phyloP scores from a whole-genome alignment of 2,329 filamentous ascomycete genomes.

The Penicillium sp. region DNA sequence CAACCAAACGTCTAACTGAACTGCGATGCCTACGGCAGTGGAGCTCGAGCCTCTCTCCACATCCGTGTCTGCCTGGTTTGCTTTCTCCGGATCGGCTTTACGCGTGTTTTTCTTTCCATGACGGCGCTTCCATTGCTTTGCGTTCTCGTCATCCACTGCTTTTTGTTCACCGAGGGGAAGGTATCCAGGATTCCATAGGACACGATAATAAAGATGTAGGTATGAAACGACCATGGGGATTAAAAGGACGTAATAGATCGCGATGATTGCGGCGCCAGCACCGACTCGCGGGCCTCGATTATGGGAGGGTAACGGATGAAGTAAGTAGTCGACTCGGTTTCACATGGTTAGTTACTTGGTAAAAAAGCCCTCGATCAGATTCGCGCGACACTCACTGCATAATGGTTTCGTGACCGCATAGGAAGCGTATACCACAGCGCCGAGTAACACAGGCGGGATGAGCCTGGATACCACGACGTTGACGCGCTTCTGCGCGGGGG shows the following conservation, averaged over 20 bases:
- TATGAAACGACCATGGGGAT: slow-evolving; percentile 66
- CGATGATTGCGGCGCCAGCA: slow-evolving; percentile 66
- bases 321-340: slow-evolving; percentile 66
- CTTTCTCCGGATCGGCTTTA: slow-evolving; percentile 27
- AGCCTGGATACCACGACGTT: slow-evolving; percentile 62
- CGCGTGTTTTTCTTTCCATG: slow-evolving; percentile 24
- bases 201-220: slow-evolving; percentile 65
- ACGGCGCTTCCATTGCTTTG: slow-evolving; percentile 17
- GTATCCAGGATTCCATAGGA: slow-evolving; percentile 70
- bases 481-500: slow-evolving; percentile 42
- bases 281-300: slow-evolving; percentile 47
- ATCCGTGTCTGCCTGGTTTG: slow-evolving; percentile 20
- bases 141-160: slow-evolving; percentile 25
- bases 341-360: background rate
- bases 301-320: slow-evolving; percentile 49
- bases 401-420: slow-evolving; percentile 68
- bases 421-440: slow-evolving; percentile 65
- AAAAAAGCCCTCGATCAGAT: background rate
- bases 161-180: slow-evolving; percentile 61
- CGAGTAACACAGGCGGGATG: slow-evolving; percentile 68
- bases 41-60: slow-evolving; percentile 28
- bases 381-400: slow-evolving; percentile 57
- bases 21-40: slow-evolving; percentile 25
- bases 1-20: slow-evolving; percentile 61
- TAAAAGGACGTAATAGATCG: slow-evolving; percentile 70